These are phyloP conservation scores for Monosporozyma unispora DNA, from an alignment of 805 yeast species.

Conservation along the genomic window DNA sequence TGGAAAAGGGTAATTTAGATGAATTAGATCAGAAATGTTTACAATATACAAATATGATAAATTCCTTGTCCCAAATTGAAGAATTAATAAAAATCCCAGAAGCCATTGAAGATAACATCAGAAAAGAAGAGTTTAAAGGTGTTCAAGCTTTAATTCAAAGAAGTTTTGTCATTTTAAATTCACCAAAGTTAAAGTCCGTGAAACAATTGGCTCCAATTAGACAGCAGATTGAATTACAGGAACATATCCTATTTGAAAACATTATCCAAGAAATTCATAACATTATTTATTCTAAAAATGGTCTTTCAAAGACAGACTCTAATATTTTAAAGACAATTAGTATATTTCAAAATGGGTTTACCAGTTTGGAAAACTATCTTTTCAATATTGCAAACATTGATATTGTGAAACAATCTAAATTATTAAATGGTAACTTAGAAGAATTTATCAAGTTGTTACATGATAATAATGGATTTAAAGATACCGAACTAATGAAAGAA, in stretches of 20 bases:
- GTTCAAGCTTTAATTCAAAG: constrained; percentile 49
- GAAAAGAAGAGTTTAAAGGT: constrained; percentile 58
- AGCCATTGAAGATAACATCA: constrained; percentile 54
- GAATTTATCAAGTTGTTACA: constrained; percentile 20
- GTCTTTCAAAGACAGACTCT: constrained; percentile 8
- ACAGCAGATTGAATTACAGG: constrained; percentile 46
- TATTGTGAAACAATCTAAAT: constrained; percentile 40
- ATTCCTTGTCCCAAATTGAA: constrained; percentile 58
- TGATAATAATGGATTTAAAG: constrained; percentile 1
- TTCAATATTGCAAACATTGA: constrained; percentile 51
- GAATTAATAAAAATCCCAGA: constrained; percentile 50
- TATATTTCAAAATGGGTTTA: constrained; percentile 23
- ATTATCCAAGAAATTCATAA: constrained; percentile 68
- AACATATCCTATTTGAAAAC: constrained; percentile 54
- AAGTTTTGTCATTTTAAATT: constrained; percentile 39
- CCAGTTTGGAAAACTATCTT: constrained; percentile 45
- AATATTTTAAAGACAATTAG: constrained; percentile 19
- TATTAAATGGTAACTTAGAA: constrained; percentile 30
- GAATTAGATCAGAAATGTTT: constrained; percentile 59
- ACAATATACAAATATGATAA: constrained; percentile 59
- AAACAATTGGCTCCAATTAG: constrained; percentile 44
- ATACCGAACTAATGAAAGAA: not conserved
- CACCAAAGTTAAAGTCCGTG: constrained; percentile 48
- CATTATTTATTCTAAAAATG: constrained; percentile 52
- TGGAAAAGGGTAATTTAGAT: constrained; percentile 46